Base-by-base conservation (phyloP, 768 basidiomycete genomes). In the Collybia nuda region DNA sequence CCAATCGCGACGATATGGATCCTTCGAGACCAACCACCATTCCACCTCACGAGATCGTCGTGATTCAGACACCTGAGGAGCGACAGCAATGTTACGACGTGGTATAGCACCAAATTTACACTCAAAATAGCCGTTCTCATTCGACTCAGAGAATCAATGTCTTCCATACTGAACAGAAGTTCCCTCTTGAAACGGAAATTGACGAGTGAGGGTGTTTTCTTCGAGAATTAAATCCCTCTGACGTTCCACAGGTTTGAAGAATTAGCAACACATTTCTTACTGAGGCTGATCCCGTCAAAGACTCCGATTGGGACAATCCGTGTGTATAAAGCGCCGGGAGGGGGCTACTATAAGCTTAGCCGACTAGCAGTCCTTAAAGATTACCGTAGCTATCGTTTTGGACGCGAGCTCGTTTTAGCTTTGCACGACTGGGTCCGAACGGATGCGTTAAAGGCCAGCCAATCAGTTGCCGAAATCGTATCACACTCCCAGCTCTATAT, bases 241-340 rank as follows among this genome's bases (percentile, higher is more conserved):
- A 44, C 47, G 19, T 51, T 47, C 43, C 48, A 41, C 63, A 92
- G 88, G 35, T 68, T 74, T 52, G 89, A 90, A 67, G 75, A 78
- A 52, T 69, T 63, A 38, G 78, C 88, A 21, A 80, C 79, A 21
- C 90, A 93, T 67, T 80, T 91, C 57, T 71, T 93, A 40, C 77
- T 93, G 51, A 80, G 88, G 50, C 73, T 89, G 18, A 67, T 74
- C 28, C 82, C 84, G 15, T 84, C 82, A 5, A 66, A 76, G 38
- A 68, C 67, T 49, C 86, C 87, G 7, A 75, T 88, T 52, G 92
- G 88, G 55, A 91, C 88, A 18, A 81, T 91, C 46, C 81, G 90
- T 44, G 70, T 67, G 42, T 62, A 65, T 58, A 70, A 68, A 50
- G 61, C 66, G 44, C 70, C 68, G 26, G 69, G 62, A 37, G 56